A percentile compares a stretch with the other conserved stretches of the same genome.
Evolutionary conservation across 352 stramenopile species (phyloP).

Genomic region (Phytophthora capsici): DNA sequence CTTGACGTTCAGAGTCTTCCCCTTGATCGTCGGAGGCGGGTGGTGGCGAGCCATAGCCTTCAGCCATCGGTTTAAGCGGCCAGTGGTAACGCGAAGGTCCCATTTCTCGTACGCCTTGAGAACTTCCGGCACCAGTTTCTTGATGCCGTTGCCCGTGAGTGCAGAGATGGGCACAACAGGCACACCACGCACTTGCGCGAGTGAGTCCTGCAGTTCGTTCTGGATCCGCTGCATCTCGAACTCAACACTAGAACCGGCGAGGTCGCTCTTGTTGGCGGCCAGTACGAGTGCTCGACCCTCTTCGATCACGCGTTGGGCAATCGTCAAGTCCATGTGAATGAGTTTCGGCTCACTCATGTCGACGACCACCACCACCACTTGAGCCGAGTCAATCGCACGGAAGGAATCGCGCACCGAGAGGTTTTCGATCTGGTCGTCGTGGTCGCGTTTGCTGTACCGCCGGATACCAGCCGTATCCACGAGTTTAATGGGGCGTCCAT

Average conservation of each 20-base stretch:
- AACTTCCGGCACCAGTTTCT: conserved; percentile 82
- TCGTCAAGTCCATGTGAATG: conserved; percentile 88
- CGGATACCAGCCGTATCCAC: conserved; percentile 86
- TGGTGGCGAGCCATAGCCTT: conserved; percentile 86
- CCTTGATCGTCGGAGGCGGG: conserved; percentile 79
- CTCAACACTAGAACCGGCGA: conserved; percentile 54
- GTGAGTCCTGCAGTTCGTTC: conserved; percentile 71
- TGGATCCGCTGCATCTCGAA: conserved; percentile 72
- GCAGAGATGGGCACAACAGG: conserved; percentile 83
- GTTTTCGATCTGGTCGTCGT: conserved; percentile 87
- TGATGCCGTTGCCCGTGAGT: conserved; percentile 75
- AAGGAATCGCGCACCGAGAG: conserved; percentile 84
- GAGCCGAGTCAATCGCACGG: conserved; percentile 79
- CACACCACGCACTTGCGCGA: conserved; percentile 80
- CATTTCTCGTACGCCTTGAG: conserved; percentile 86
- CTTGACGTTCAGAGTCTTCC: conserved; percentile 89
- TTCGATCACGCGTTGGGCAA: conserved; percentile 82
- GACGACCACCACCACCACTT: conserved; percentile 83
- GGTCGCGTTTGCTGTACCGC: conserved; percentile 85
- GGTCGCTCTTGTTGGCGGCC: conserved; percentile 81
- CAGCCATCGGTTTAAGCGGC: conserved; percentile 82
- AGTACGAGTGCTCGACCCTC: conserved; percentile 79
- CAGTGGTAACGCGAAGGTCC: conserved; percentile 81
- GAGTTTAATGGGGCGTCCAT: conserved; percentile 73
- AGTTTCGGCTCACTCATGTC: conserved; percentile 86